phyloP scores from a whole-genome alignment of 2,329 filamentous ascomycete species.

The Diaporthe batatas region DNA sequence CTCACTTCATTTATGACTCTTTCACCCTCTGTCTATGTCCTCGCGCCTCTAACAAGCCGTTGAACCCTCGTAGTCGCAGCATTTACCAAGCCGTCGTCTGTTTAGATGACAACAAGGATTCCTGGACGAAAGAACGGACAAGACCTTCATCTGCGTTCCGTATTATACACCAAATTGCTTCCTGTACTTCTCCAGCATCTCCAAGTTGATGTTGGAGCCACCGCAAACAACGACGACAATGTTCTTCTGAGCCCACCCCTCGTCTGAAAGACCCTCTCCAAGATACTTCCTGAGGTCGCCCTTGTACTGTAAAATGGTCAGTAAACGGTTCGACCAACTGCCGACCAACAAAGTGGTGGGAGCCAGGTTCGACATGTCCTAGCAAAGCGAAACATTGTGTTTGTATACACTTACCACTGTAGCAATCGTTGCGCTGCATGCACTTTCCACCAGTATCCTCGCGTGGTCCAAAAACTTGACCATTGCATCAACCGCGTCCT shows the following conservation, averaged over 20 bases:
- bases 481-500: constrained; percentile 83
- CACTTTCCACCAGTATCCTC: constrained; percentile 82
- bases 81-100: neutral
- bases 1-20: neutral
- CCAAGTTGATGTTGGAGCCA: constrained; percentile 75
- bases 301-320: constrained; percentile 60
- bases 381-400: neutral
- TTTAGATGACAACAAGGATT: too few relatives aligned
- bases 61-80: neutral
- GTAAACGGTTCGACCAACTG: neutral
- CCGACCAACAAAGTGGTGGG: neutral
- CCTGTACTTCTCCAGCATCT: constrained; percentile 71
- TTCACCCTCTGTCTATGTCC: neutral
- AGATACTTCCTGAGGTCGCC: constrained; percentile 72
- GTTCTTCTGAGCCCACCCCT: constrained; percentile 74
- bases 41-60: neutral
- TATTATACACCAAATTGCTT: constrained; percentile 56
- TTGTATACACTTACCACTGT: constrained; percentile 54
- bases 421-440: constrained; percentile 86
- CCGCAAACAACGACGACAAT: constrained; percentile 91
- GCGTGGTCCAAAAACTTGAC: constrained; percentile 86
- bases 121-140: too few relatives aligned
- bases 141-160: too few relatives aligned
- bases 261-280: constrained; percentile 64
- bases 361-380: neutral